Evolutionary conservation across 2,329 filamentous ascomycete species (phyloP), one percentile per base, ranked within the genome.

Genomic region (Hypomyces rosellus): DNA sequence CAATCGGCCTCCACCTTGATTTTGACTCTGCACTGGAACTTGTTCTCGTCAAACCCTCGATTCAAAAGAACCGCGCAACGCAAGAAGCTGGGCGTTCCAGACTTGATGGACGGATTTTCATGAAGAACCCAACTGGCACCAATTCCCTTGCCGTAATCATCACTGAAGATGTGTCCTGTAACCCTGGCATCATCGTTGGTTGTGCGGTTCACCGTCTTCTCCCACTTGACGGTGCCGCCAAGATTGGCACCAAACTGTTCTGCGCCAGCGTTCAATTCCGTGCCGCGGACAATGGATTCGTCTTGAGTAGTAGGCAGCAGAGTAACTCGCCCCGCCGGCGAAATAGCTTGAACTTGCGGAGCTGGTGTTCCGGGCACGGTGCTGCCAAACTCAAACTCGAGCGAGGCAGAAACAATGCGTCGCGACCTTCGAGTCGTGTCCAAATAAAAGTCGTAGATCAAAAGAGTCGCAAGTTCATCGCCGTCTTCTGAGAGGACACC

Each of bases 1-100:
- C 60, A 62, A 13, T 67, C 65, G 1, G 59, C 62, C 30, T 55
- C 55, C 5, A 56, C 62, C 39, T 57, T 46, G 48, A 67, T 57
- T 15, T 55, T 59, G 40, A 66, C 53, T n/a, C 45, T 55, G 44
- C 62, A 63, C 34, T 60, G 46, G 34, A 67, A 67, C 1, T 55
- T 53, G 12, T 53, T 55, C 2, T 65, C 57, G 16, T 61, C 55
- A 12, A 45, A 52, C 5, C 50, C 50, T 15, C 50, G 46, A n/a
- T 52, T 52, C 20, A 52, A 34, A 14, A 52, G 25, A 25, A 52
- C 49, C 4, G 50, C 50, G 39, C 50, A 52, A 5, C 50, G 50
- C 22, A 52, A 20, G 39, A 52, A 46, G 16, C 50, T 52, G 8
- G 50, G 50, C 2, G 44, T 44, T 2, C 50, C 50, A 1, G 50